Conservation (phyloP, 345 rosid genomes). For the Clarkia xantiana region DNA sequence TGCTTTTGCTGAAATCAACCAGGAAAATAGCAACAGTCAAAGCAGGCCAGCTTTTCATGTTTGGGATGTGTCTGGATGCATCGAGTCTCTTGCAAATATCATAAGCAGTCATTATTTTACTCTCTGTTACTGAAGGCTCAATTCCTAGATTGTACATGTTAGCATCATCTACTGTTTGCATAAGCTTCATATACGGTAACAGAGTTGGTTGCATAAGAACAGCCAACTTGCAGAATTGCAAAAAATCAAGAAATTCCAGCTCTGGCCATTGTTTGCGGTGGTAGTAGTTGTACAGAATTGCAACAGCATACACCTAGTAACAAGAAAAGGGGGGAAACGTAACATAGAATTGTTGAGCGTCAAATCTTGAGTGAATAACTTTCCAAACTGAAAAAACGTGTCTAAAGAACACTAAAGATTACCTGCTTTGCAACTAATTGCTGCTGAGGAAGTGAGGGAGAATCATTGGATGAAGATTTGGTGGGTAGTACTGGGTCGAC, state of each 20-base stretch:
- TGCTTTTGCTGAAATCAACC: slow-evolving; percentile 38
- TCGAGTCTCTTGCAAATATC: slow-evolving; percentile 35
- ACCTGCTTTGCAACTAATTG: slow-evolving; percentile 69
- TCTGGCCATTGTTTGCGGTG: slow-evolving; percentile 43
- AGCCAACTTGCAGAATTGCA: slow-evolving; percentile 50
- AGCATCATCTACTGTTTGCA: slow-evolving; percentile 23
- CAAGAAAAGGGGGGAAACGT: neutral
- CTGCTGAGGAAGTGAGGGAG: slow-evolving; percentile 26
- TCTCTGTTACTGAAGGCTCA: slow-evolving; percentile 39
- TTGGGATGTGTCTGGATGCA: slow-evolving; percentile 26
- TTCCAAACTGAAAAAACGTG: neutral
- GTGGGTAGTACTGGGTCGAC: slow-evolving; percentile 61
- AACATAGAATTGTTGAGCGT: neutral
- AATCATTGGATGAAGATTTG: slow-evolving; percentile 16
- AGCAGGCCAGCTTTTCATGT: slow-evolving; percentile 40
- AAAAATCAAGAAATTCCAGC: slow-evolving; percentile 33
- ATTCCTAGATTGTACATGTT: slow-evolving; percentile 21
- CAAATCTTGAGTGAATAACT: neutral
- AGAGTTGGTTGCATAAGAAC: slow-evolving; percentile 37
- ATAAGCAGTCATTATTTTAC: slow-evolving; percentile 54
- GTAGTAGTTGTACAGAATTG: slow-evolving; percentile 59
- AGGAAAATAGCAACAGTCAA: slow-evolving; percentile 44
- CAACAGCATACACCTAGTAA: slow-evolving; percentile 56
- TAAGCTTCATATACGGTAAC: slow-evolving; percentile 28
- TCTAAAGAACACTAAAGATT: neutral